Evolutionary conservation across 305 asterid genomes (phyloP).

Genomic region (Fraxinus albicans): DNA sequence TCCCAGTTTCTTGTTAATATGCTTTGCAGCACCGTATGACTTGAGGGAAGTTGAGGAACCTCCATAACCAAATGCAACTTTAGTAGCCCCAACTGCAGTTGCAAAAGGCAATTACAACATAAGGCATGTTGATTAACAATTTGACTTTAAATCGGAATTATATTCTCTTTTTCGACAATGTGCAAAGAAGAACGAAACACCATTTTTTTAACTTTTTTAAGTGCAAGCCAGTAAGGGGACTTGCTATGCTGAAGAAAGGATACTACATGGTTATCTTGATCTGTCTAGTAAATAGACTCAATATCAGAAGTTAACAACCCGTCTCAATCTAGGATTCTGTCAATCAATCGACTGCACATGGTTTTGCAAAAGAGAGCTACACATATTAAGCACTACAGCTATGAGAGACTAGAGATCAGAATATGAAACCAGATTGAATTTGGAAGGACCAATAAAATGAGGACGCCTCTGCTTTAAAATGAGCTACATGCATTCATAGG

Average conservation of each 20-base stretch:
- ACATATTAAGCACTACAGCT: background rate
- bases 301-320: background rate
- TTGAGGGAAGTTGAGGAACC: slow-evolving; percentile 40
- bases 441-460: background rate
- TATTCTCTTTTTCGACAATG: background rate
- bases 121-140: background rate
- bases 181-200: background rate
- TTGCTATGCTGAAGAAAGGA: background rate
- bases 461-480: background rate
- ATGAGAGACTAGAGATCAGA: background rate
- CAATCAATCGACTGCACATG: background rate
- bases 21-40: slow-evolving; percentile 36
- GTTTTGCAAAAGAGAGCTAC: background rate
- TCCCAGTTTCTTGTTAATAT: slow-evolving; percentile 24
- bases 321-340: background rate
- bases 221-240: background rate
- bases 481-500: background rate
- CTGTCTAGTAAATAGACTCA: background rate
- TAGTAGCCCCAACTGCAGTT: slow-evolving; percentile 43
- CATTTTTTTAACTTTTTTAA: background rate
- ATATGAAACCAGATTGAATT: background rate
- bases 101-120: slow-evolving; percentile 14
- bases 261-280: background rate
- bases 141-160: background rate
- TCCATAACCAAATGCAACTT: slow-evolving; percentile 64